These are phyloP conservation scores for Cladorrhinum sp. DNA, from an alignment of 2,329 filamentous ascomycete genomes.

Conservation along the genomic window DNA sequence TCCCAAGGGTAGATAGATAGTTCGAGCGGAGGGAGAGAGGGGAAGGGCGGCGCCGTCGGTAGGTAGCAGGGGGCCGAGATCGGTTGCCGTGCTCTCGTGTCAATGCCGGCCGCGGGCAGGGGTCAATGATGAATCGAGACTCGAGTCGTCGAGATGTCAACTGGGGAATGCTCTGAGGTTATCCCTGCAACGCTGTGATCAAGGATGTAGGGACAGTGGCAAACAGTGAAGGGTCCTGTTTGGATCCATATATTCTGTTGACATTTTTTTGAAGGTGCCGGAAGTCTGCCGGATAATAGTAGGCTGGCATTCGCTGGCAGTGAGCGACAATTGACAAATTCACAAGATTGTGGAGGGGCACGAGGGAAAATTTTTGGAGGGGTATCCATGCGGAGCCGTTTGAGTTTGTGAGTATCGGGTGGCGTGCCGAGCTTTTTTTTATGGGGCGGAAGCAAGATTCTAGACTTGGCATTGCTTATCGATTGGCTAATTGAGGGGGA, in stretches of 20 bases:
- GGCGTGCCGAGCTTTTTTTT: neutral
- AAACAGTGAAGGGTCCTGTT: neutral
- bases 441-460: neutral
- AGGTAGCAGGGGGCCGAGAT: neutral
- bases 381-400: slow-evolving; percentile 5
- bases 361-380: slow-evolving; percentile 7
- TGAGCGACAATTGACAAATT: neutral
- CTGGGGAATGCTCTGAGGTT: neutral
- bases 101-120: neutral
- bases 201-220: neutral
- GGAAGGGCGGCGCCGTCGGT: neutral
- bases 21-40: neutral
- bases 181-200: slow-evolving; percentile 1
- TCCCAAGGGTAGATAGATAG: neutral
- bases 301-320: neutral
- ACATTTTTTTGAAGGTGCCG: slow-evolving; percentile 6
- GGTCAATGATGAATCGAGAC: neutral
- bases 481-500: neutral
- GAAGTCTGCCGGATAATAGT: too few species aligned
- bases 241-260: slow-evolving; percentile 8
- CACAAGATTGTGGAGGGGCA: neutral
- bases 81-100: neutral
- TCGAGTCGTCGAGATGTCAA: slow-evolving; percentile 2
- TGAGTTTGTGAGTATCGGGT: neutral
- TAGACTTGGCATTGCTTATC: slow-evolving; percentile 8